Conservation (phyloP, 116 monocot species). For the Iris pallida region DNA sequence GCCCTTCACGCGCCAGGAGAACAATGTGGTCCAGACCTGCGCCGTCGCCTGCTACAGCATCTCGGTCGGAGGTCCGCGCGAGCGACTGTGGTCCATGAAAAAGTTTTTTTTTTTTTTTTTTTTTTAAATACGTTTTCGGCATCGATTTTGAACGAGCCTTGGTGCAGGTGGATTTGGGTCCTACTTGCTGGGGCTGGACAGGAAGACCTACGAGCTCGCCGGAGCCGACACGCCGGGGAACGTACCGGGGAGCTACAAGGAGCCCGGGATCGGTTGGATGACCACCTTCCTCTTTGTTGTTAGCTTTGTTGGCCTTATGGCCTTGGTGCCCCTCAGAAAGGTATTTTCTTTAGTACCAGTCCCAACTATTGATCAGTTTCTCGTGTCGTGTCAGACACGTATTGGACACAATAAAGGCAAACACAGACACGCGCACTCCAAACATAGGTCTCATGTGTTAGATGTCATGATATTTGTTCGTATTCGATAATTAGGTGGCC, state of each 20-base stretch:
- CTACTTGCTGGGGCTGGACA: conserved; percentile 44
- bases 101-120: too few species aligned
- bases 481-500: too few species aligned
- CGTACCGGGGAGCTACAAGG: conserved; percentile 44
- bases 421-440: not conserved
- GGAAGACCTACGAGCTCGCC: conserved; percentile 39
- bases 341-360: conserved; percentile 12
- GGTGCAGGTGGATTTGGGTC: conserved; percentile 59
- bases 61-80: conserved; percentile 27
- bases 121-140: too few species aligned
- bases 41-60: conserved; percentile 23
- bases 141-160: not conserved
- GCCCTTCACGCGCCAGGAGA: conserved; percentile 25
- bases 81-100: too few species aligned
- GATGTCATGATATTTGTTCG: too few species aligned
- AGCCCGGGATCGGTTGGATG: conserved; percentile 56
- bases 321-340: conserved; percentile 55
- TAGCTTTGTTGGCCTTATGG: conserved; percentile 48
- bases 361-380: not conserved
- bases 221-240: conserved; percentile 41
- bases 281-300: conserved; percentile 35
- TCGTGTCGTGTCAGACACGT: not conserved
- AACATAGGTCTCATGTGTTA: too few species aligned
- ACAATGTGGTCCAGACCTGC: conserved; percentile 27
- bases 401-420: not conserved